Evolutionary conservation across 495 filamentous ascomycete species (phyloP), one percentile per base, ranked within the genome.

Genomic region (Staphylotrichum longicolle): DNA sequence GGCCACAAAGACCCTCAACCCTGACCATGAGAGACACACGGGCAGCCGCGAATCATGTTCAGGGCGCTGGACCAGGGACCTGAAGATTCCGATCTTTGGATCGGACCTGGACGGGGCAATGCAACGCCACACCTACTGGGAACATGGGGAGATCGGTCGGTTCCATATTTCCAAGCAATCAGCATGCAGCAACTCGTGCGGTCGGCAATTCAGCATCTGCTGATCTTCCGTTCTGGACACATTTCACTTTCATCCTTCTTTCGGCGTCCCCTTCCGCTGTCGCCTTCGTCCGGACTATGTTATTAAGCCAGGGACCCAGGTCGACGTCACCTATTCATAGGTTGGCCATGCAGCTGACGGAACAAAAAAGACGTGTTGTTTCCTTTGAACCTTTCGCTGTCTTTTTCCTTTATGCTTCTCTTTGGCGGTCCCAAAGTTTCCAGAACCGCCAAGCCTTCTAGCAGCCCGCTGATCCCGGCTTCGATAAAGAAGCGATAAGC

Each of bases 191-290:
- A 54, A 46, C 54, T 70, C 66, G 63, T 66, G 39, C 54, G 53
- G 64, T 67, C 64, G 66, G 66, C 69, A 67, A 53, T 62, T 64
- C 58, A 62, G 63, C 62, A 68, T 69, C 64, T 67, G 64, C 66
- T 67, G 66, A 69, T 71, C 54, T 66, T 63, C 57, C 42, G 49
- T 61, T 70, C 46, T 69, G 69, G 66, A 65, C 69, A 71, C 66
- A 56, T 71, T 67, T 69, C 69, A 64, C 61, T 62, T 52, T 39
- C 41, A 33, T 11, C 0, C 2, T 45, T 39, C 33, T 41, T 4
- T 0, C 3, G n/a, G 1, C 5, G 50, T n/a, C 15, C 50, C 41
- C 41, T 27, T 11, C 57, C 10, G n/a, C 34, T 7, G 39, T 15
- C 42, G 6, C 30, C 39, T n/a, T 52, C 14, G 32, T 39, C 20